Percentiles rank a stretch among this genome's conserved stretches.
These are phyloP conservation scores for cucumber (Cucumis sativus) DNA, from an alignment of 306 rosid species.

Conservation along the genomic window Cucumber_9930_V3 NC_026656.2:24412001-24412500, in stretches of 20 bases:
- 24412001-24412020: background rate
- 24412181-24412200: background rate
- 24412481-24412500: no score
- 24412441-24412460: no score
- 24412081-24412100: background rate
- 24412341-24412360: no score
- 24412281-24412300: no score
- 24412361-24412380: no score
- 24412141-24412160: background rate
- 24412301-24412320: no score
- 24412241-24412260: background rate
- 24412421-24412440: no score
- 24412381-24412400: no score
- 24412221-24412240: background rate
- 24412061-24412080: background rate
- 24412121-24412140: background rate
- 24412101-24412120: background rate
- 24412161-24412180: background rate
- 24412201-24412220: background rate
- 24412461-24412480: no score
- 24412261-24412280: no score
- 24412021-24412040: background rate
- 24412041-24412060: background rate
- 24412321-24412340: no score
- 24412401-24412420: no score